Evolutionary conservation across 805 yeast species (phyloP).

Genomic region (Naumovozyma castellii): DNA sequence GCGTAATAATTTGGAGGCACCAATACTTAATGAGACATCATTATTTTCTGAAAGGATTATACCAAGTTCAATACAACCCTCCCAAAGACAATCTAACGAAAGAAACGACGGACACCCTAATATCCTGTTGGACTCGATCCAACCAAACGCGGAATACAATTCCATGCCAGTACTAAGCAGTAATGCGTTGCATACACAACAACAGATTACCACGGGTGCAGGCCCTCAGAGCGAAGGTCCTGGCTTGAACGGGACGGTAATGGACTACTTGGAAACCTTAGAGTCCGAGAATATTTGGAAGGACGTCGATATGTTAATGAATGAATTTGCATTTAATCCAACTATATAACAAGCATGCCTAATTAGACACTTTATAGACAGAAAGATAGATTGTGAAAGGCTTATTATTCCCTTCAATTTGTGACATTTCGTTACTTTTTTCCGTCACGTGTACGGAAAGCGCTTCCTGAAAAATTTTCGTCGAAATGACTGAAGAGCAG

Average conservation of each 20-base stretch:
- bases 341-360: too few relatives aligned
- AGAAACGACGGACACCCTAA: background rate
- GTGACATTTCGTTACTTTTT: too few relatives aligned
- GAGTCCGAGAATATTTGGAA: slow-evolving; percentile 42
- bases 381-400: too few relatives aligned
- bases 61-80: background rate
- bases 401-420: too few relatives aligned
- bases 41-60: background rate
- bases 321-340: slow-evolving; percentile 79
- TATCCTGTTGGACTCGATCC: background rate
- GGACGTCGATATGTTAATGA: slow-evolving; percentile 80
- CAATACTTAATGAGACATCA: background rate
- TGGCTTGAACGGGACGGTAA: slow-evolving; percentile 6
- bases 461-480: background rate
- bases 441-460: background rate
- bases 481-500: too few relatives aligned
- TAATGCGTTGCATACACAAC: background rate
- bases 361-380: too few relatives aligned
- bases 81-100: background rate
- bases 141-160: background rate
- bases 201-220: background rate
- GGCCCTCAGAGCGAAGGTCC: background rate
- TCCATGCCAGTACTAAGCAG: background rate
- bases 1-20: background rate
- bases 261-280: slow-evolving; percentile 33